Conservation (phyloP, 768 basidiomycete species). For the Leccinum pellstonianum region DNA sequence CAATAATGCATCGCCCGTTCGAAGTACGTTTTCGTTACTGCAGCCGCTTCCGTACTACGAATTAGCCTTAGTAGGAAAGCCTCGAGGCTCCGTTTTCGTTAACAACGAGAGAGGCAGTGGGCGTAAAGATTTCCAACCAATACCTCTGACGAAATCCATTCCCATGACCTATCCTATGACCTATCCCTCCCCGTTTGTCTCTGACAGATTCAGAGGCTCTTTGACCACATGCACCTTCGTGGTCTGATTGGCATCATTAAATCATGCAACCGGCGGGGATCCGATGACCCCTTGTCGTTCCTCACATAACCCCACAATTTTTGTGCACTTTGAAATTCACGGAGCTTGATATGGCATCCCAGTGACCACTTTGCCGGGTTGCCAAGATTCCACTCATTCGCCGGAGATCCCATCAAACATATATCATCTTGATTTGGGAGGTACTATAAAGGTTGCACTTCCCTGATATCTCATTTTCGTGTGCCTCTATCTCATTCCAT, state of each 20-base stretch:
- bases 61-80: background rate
- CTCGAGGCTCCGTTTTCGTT: background rate
- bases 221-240: background rate
- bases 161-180: too few relatives aligned
- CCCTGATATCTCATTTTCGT: background rate
- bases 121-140: background rate
- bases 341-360: conserved; percentile 5
- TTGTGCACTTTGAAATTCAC: background rate
- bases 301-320: background rate
- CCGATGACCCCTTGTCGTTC: background rate
- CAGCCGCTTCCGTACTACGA: background rate
- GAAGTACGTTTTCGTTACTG: background rate
- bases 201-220: background rate
- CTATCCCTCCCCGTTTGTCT: background rate
- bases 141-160: background rate
- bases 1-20: background rate
- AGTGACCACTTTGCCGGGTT: background rate
- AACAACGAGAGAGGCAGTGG: background rate
- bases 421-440: background rate
- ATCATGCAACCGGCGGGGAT: background rate
- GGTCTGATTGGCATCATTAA: background rate
- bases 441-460: conserved; percentile 13
- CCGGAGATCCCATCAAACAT: background rate
- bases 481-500: conserved; percentile 1
- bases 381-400: background rate